Base-by-base conservation (phyloP, 768 basidiomycete genomes). In the Kockovaella imperatae region DNA sequence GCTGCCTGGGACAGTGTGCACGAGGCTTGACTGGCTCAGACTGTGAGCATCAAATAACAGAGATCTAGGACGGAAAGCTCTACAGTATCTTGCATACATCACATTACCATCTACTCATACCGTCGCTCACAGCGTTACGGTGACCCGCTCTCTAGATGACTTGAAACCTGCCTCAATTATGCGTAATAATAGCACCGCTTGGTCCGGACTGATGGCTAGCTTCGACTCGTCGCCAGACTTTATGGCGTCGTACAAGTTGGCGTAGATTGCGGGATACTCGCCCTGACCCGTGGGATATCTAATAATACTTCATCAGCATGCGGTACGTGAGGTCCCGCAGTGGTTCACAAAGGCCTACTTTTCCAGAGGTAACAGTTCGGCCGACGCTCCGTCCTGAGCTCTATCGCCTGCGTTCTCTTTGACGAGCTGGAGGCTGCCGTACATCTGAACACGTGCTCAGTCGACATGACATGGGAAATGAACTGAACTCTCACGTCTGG, bases 131-230 rank as follows among this genome's bases (percentile, higher is more conserved):
- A n/a, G n/a, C 81, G n/a, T n/a, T n/a, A n/a, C n/a, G n/a, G n/a
- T n/a, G n/a, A n/a, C n/a, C n/a, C n/a, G n/a, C 62, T 84, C 80
- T 54, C 70, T 76, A 13, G 83, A 78, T 55, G 83, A 84, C 69
- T 77, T 69, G 62, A 79, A 75, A 6, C 83, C 84, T 8, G 84
- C 74, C 70, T 88, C 84, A 57, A 88, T 79, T 64, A 90, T 76
- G 72, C 84, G 78, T 54, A 90, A 80, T 7, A 84, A 83, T 5
- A 76, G 70, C 7, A 78, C 78, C 0, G 84, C 80, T 64, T 88
- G 80, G 56, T 80, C 78, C 77, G 85, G 87, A 67, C 80, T 84
- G 35, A 89, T 79, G 5, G 74, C 75, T 29, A 75, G 76, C 45
- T 41, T 49, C 3, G 42, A 14, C n/a, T 49, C 13, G 34, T 64